Evolutionary conservation across 805 yeast species (phyloP).

Genomic region (Yamadazyma akitaensis): DNA sequence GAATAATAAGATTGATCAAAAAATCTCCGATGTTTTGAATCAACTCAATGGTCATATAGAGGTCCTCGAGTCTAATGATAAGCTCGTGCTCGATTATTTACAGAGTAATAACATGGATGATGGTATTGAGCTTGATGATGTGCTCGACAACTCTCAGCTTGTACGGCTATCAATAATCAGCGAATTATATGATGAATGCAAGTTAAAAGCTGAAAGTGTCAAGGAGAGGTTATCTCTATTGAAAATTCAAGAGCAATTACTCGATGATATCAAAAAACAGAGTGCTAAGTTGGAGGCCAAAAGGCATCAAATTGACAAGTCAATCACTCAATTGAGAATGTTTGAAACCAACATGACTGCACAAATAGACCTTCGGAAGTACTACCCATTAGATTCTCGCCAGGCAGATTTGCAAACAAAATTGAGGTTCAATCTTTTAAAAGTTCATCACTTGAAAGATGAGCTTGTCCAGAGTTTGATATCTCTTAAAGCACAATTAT

Average conservation of each 20-base stretch:
- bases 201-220: neutral
- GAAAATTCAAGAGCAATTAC: neutral
- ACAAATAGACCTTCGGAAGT: slow-evolving; percentile 1
- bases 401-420: slow-evolving; percentile 22
- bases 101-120: neutral
- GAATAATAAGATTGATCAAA: slow-evolving; percentile 11
- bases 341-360: slow-evolving; percentile 2
- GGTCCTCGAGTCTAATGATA: slow-evolving; percentile 20
- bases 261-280: neutral
- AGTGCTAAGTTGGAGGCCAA: neutral
- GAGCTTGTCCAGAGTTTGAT: slow-evolving; percentile 25
- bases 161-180: neutral
- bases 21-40: slow-evolving; percentile 21
- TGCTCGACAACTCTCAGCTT: neutral
- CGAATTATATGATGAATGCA: neutral
- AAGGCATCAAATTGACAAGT: slow-evolving; percentile 19
- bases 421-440: slow-evolving; percentile 25
- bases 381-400: slow-evolving; percentile 30
- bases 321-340: slow-evolving; percentile 24
- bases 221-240: neutral
- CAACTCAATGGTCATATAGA: slow-evolving; percentile 24
- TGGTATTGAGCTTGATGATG: neutral
- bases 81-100: neutral
- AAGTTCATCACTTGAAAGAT: slow-evolving; percentile 21
- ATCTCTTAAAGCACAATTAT: slow-evolving; percentile 29